Percentiles rank a stretch among this genome's conserved stretches.
phyloP scores from a whole-genome alignment of 2,329 filamentous ascomycete genomes.

The Stemphylium vesicarium region DNA sequence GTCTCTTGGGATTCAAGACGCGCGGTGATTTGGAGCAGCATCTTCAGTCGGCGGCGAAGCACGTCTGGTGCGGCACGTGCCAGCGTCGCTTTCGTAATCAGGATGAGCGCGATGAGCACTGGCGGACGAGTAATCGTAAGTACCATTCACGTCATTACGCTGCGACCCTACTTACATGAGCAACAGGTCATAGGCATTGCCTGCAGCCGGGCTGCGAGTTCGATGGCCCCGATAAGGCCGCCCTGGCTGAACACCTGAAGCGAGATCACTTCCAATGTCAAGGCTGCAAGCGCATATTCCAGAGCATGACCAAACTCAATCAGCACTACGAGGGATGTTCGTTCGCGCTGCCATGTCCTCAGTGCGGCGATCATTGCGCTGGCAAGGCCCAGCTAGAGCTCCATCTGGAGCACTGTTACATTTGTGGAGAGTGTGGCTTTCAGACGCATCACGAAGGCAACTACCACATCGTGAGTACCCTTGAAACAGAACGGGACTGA shows the following conservation, averaged over 20 bases:
- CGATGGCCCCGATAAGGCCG: constrained; percentile 25
- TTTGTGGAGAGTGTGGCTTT: constrained; percentile 30
- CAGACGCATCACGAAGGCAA: constrained; percentile 30
- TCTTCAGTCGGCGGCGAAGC: constrained; percentile 31
- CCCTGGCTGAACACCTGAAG: constrained; percentile 33
- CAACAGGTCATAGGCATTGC: constrained; percentile 40
- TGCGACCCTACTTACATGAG: neutral
- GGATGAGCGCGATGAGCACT: constrained; percentile 42
- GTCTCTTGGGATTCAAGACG: constrained; percentile 34
- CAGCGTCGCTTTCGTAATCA: constrained; percentile 37
- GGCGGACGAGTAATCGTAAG: constrained; percentile 36
- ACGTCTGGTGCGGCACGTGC: constrained; percentile 40
- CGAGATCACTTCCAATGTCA: constrained; percentile 42
- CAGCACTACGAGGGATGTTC: constrained; percentile 32
- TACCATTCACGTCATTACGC: neutral
- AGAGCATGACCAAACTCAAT: constrained; percentile 36
- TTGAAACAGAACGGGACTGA: neutral
- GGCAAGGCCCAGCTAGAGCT: constrained; percentile 25
- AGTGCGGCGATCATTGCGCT: constrained; percentile 27
- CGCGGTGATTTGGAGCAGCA: constrained; percentile 32
- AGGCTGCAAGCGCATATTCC: constrained; percentile 37
- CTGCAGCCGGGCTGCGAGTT: constrained; percentile 42
- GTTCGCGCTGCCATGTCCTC: constrained; percentile 24
- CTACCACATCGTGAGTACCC: constrained; percentile 27
- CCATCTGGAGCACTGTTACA: constrained; percentile 33